Evolutionary conservation across 805 yeast species (phyloP).

Genomic region (Pichia cephalocereana): DNA sequence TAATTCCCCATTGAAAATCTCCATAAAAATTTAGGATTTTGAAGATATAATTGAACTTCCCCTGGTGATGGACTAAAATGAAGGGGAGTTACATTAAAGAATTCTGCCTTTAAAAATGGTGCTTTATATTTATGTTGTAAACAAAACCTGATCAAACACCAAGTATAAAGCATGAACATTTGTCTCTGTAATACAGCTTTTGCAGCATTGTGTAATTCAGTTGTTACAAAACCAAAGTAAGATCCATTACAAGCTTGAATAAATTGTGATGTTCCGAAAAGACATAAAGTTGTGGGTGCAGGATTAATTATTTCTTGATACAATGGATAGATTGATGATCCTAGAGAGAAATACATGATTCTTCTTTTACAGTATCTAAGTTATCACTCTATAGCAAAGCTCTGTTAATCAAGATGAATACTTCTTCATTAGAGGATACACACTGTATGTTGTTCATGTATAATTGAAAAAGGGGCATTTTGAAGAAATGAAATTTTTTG

Average conservation of each 20-base stretch:
- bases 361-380: background rate
- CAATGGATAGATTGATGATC: background rate
- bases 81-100: background rate
- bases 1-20: background rate
- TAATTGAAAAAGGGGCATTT: background rate
- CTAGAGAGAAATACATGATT: background rate
- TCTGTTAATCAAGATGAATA: too few species aligned
- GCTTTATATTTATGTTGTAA: background rate
- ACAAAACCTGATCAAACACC: background rate
- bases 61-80: background rate
- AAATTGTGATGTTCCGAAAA: background rate
- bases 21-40: background rate
- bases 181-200: background rate
- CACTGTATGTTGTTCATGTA: background rate
- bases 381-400: background rate
- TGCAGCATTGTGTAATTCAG: background rate
- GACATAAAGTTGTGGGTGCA: background rate
- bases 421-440: too few species aligned
- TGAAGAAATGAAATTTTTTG: background rate
- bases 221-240: background rate
- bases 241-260: background rate
- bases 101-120: background rate
- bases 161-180: background rate
- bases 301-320: background rate
- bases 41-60: background rate